Base-by-base conservation (phyloP, 2,329 filamentous ascomycete genomes). In the Talaromyces sp. region DNA sequence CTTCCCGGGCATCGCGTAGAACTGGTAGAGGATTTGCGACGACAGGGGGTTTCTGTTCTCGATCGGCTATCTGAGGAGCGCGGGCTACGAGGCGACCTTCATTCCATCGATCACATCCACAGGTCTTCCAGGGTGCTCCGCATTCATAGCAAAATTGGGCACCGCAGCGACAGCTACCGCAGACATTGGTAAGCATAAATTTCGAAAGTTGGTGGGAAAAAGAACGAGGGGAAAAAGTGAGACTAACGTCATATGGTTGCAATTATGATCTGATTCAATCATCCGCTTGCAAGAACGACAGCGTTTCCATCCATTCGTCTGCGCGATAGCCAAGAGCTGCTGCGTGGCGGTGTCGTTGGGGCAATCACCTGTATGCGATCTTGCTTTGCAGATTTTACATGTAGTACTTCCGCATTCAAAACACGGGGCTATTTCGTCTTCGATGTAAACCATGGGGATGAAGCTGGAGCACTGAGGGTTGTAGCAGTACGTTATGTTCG, bases 241-340 rank as follows among this genome's bases (percentile, higher is more conserved):
- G 36, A 81, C 83, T 71, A 68, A 88, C 85, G 67, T 84, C 3
- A 88, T 88, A 61, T 88, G 86, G 60, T 84, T 77, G 66, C 86
- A 88, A 1, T 86, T 86, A 0, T 40, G n/a, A 0, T 70, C 34
- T 0, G 86, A 73, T 72, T 87, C 84, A 0, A 88, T 78, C 13
- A 88, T 38, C 0, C 75, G 66, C 1, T 67, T 69, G 68, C 86
- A 88, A 0, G 67, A 64, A 3, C 70, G 72, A 65, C 86, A 88
- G 1, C 80, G 75, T 70, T 84, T 81, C 86, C 86, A 88, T 0
- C 79, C 77, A 3, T 83, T 72, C 3, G 76, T 66, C 0, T 68
- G 64, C 0, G 83, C 84, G 0, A 82, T 56, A 0, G 71, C 63
- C 0, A 86, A 68, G 0, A 85, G 64, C 40, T 79, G 69, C 58